Conservation (phyloP, 371 early-diverging fungal species). For the Apophysomyces trapeziformis region DNA sequence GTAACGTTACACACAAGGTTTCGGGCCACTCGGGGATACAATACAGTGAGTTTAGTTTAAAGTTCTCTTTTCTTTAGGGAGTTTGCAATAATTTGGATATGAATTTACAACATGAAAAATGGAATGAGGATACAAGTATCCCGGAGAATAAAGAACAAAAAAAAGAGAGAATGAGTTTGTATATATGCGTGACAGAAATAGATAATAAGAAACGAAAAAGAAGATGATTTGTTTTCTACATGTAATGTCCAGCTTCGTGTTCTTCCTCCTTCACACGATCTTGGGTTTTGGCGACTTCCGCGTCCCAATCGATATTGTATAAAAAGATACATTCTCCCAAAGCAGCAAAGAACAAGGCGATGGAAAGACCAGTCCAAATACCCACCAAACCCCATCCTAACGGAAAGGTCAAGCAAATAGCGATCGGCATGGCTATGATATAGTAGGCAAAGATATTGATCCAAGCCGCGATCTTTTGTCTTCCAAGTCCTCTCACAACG, state of each 20-base stretch:
- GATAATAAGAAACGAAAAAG: background rate
- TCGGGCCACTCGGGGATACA: background rate
- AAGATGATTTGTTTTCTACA: background rate
- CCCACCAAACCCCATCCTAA: slow-evolving; percentile 62
- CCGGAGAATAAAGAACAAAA: background rate
- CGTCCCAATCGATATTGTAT: slow-evolving; percentile 49
- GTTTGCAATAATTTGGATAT: too few relatives aligned
- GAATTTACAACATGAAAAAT: background rate
- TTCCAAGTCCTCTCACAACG: slow-evolving; percentile 73
- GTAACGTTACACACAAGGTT: background rate
- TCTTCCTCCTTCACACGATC: slow-evolving; percentile 35
- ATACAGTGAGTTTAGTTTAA: background rate
- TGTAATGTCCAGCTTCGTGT: background rate
- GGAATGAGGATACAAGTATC: background rate
- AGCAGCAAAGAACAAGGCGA: slow-evolving; percentile 59
- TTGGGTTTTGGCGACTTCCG: slow-evolving; percentile 49
- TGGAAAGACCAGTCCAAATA: slow-evolving; percentile 68
- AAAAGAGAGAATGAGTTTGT: background rate
- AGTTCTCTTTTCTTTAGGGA: background rate
- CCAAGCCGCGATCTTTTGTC: slow-evolving; percentile 72
- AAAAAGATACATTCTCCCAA: slow-evolving; percentile 47
- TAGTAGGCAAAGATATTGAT: slow-evolving; percentile 73
- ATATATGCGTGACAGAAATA: background rate
- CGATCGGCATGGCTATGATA: slow-evolving; percentile 72
- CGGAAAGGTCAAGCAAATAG: slow-evolving; percentile 64